Evolutionary conservation across 768 basidiomycete species (phyloP).

Genomic region (Neoboletus magnificus): DNA sequence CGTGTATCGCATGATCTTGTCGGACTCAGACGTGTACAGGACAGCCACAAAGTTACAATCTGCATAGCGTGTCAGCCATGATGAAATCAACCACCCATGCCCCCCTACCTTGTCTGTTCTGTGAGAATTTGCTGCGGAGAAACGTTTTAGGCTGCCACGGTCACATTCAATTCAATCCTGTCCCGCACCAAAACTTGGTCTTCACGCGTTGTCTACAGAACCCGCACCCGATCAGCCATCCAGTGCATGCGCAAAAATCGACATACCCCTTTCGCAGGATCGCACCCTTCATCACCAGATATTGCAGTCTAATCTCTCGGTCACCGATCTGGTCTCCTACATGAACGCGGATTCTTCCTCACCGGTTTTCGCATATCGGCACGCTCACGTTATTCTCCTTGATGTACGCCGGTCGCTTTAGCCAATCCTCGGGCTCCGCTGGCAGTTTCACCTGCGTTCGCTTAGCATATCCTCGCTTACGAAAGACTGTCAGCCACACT

Average conservation of each 20-base stretch:
- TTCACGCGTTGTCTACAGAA: conserved; percentile 66
- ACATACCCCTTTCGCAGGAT: conserved; percentile 77
- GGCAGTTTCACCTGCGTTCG: conserved; percentile 73
- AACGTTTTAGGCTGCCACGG: conserved; percentile 10
- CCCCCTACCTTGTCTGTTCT: conserved; percentile 44
- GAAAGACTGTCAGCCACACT: conserved; percentile 12
- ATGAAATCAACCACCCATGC: background rate
- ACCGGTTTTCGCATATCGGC: conserved; percentile 83
- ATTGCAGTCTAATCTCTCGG: conserved; percentile 61
- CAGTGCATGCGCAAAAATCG: conserved; percentile 12
- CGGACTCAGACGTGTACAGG: conserved; percentile 73
- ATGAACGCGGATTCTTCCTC: conserved; percentile 13
- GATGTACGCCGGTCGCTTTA: conserved; percentile 84
- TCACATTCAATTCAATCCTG: conserved; percentile 1
- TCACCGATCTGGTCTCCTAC: conserved; percentile 11
- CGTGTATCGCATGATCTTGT: conserved; percentile 75
- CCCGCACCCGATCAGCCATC: conserved; percentile 12
- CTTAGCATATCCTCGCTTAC: conserved; percentile 1
- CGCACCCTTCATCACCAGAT: conserved; percentile 83
- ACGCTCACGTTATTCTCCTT: conserved; percentile 71
- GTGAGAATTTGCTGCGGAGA: conserved; percentile 64
- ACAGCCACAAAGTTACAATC: conserved; percentile 82
- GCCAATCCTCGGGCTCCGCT: conserved; percentile 80
- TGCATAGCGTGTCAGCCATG: conserved; percentile 26
- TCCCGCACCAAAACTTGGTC: conserved; percentile 76